A percentile compares a stretch with the other conserved stretches of the same genome.
Conservation (phyloP, 306 rosid species). For the Ochetophila trinervis region DNA sequence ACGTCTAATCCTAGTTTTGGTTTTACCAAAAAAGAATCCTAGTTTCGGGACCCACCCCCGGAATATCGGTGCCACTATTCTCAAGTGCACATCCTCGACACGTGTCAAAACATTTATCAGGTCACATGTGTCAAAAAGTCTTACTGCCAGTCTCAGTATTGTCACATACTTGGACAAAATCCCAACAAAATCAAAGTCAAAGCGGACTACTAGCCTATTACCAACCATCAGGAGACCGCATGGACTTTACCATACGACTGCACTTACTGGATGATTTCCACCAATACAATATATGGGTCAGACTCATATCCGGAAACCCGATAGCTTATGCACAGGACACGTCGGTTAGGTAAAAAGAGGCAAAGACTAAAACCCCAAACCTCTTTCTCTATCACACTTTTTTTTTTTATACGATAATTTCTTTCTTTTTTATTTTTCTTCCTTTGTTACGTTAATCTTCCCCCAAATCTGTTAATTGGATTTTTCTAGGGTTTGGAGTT, state of each 20-base stretch:
- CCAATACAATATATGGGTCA: not conserved
- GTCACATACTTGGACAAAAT: not conserved
- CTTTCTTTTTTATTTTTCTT: not conserved
- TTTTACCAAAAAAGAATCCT: too few species aligned
- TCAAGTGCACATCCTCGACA: not conserved
- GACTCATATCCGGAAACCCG: not conserved
- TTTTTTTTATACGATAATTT: not conserved
- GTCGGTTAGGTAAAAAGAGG: slow-evolving; percentile 12
- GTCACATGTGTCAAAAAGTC: slow-evolving; percentile 13
- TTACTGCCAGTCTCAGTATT: not conserved
- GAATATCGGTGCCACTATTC: not conserved
- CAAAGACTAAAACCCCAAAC: not conserved
- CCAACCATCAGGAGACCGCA: not conserved
- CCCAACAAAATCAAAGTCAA: not conserved
- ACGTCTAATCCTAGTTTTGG: too few species aligned
- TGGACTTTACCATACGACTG: not conserved
- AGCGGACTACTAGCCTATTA: too few species aligned
- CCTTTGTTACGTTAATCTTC: slow-evolving; percentile 6
- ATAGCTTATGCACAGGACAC: slow-evolving; percentile 9
- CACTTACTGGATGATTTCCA: not conserved
- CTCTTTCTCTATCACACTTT: not conserved
- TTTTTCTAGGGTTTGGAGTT: slow-evolving; percentile 61
- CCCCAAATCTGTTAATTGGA: slow-evolving; percentile 36
- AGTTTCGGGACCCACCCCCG: too few species aligned
- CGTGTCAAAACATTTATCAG: not conserved